Base-by-base conservation (phyloP, 2,329 filamentous ascomycete species). In the Mycosphaerelloides madeirae region DNA sequence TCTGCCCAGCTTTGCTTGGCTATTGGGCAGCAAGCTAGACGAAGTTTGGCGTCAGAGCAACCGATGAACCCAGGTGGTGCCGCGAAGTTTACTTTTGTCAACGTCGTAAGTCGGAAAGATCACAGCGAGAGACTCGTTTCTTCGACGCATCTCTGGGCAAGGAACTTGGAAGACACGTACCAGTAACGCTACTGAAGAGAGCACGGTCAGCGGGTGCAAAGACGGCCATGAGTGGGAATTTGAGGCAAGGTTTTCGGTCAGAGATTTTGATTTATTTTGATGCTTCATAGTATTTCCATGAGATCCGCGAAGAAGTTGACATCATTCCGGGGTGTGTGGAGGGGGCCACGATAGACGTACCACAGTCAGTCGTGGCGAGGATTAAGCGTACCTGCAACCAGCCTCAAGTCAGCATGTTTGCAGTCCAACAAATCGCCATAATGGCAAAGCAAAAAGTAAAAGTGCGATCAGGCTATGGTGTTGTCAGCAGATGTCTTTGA, bases 81-180 rank as follows among this genome's bases (percentile, higher is more conserved):
- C 9, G 22, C 48, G 41, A 48, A 42, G 41, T 37, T 38, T 41
- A 19, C n/a, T 41, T n/a, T 51, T 44, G 40, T 51, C 49, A 46
- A 44, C 13, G 41, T 36, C 28, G 25, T 33, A 68, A 61, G 73
- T 80, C 76, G 65, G 77, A 68, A 79, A 80, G 74, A 80, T 79
- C 75, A 80, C 77, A 81, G 78, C 76, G 73, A 79, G 73, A 72
- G 29, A 72, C 35, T 69, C 65, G 56, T 67, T 70, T 65, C 71
- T 81, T 55, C 28, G 33, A 3, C 15, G 29, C 31, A 31, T 8
- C n/a, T 1, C 6, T 14, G 20, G 14, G 13, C 8, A n/a, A 38
- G 31, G 13, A 18, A 34, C 14, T 4, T 25, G 15, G 14, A 28
- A 11, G 31, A 31, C 8, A 16, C 19, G 15, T 38, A 16, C 22